Evolutionary conservation across 2,329 filamentous ascomycete genomes (phyloP).

Genomic region (Aphanocladium album): DNA sequence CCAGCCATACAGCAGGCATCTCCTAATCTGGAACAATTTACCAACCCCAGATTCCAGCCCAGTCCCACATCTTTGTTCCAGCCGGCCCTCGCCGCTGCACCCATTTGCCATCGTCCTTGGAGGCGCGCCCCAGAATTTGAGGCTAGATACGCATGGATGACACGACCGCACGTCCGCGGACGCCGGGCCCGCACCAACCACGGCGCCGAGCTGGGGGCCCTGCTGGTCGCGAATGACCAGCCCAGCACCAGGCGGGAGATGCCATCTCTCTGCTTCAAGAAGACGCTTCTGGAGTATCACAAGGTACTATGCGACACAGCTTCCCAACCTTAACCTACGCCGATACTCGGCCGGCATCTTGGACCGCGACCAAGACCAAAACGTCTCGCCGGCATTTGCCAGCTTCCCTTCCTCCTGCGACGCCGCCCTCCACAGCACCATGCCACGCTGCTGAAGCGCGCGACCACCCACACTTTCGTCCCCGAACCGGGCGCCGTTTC

Average conservation of each 20-base stretch:
- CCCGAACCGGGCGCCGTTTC: background rate
- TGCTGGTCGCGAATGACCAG: background rate
- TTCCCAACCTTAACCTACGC: background rate
- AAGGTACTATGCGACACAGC: background rate
- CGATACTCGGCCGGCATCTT: conserved; percentile 1
- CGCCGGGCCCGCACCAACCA: conserved; percentile 1
- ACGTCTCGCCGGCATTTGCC: background rate
- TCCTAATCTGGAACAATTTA: background rate
- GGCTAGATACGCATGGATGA: background rate
- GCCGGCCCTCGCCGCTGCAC: background rate
- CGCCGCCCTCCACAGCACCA: background rate
- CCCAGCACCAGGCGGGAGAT: background rate
- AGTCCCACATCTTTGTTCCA: conserved; percentile 8
- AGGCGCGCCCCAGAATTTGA: background rate
- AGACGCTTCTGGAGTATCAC: background rate
- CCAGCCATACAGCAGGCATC: background rate
- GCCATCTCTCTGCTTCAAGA: background rate
- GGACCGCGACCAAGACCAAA: background rate
- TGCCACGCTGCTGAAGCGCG: background rate
- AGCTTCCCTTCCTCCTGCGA: background rate
- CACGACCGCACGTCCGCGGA: conserved; percentile 2
- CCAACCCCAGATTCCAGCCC: conserved; percentile 1
- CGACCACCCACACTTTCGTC: background rate
- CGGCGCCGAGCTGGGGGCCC: background rate
- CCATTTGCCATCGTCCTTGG: background rate